Conservation (phyloP, 345 rosid species). For the Moricandia moricandioides region DNA sequence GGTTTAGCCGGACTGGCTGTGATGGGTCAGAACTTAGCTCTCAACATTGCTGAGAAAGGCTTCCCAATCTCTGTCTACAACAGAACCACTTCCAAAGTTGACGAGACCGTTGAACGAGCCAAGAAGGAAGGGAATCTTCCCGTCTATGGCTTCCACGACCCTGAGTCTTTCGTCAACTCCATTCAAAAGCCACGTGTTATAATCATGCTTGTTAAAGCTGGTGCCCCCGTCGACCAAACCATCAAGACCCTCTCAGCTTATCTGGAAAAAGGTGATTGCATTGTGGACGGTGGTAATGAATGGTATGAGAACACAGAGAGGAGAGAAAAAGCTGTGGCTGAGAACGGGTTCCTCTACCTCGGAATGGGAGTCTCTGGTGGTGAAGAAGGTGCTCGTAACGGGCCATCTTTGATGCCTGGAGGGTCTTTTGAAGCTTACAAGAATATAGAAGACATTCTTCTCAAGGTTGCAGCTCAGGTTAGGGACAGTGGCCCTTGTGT, state of each 20-base stretch:
- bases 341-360: slow-evolving; percentile 72
- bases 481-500: slow-evolving; percentile 91
- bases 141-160: slow-evolving; percentile 74
- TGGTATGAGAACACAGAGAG: slow-evolving; percentile 99
- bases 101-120: slow-evolving; percentile 92
- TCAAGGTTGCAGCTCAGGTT: slow-evolving; percentile 95
- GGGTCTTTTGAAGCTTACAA: slow-evolving; percentile 86
- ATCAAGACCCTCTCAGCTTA: slow-evolving; percentile 78
- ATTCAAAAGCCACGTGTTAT: slow-evolving; percentile 88
- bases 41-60: slow-evolving; percentile 93
- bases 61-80: slow-evolving; percentile 93
- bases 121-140: slow-evolving; percentile 83
- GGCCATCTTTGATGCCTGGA: slow-evolving; percentile 97
- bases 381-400: slow-evolving; percentile 93
- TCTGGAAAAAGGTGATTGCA: slow-evolving; percentile 93
- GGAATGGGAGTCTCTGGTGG: slow-evolving; percentile 99
- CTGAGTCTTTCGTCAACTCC: slow-evolving; percentile 73
- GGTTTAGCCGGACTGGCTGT: slow-evolving; percentile 97
- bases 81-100: slow-evolving; percentile 81
- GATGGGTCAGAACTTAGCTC: slow-evolving; percentile 97
- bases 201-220: slow-evolving; percentile 98
- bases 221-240: slow-evolving; percentile 88
- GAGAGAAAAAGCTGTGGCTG: slow-evolving; percentile 67
- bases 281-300: slow-evolving; percentile 96
- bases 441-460: slow-evolving; percentile 82